Base-by-base conservation (phyloP, 2,329 filamentous ascomycete genomes). In the Arthroderma sp. region DNA sequence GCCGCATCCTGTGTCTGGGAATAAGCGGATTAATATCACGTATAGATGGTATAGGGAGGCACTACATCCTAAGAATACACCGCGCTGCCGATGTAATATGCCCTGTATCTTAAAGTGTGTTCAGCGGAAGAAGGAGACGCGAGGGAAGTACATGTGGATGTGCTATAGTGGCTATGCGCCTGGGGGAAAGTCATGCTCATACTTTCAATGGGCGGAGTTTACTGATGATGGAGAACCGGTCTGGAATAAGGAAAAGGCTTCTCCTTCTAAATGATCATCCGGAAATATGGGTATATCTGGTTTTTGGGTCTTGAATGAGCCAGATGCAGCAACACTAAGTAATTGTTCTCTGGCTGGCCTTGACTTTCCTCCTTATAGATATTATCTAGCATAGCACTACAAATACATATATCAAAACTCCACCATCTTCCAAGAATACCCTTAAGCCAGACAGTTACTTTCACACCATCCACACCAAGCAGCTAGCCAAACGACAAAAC, bases 71-170 rank as follows among this genome's bases (percentile, higher is more conserved):
- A 74, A 71, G 1, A 72, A 75, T 54, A 95, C 85, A 0, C 88
- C 88, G 0, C 76, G 71, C 45, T 98, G 91, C 59, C 72, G 70
- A 31, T 96, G 89, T 55, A 71, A 72, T 0, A 71, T 88, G 3
- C 77, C 85, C 6, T 69, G 70, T 3, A 74, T 80, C 6, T 66
- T 96, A 50, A 72, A 86, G 37, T 87, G 86, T 36, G 85, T 88
- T 10, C 85, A 88, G 65, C 78, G 73, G 57, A 87, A 83, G 63
- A 79, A 74, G 53, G 82, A 83, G 52, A 89, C 78, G 44, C 71
- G 78, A 52, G 88, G 89, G 0, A 72, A 73, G 54, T 94, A 96
- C 59, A 91, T 93, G 64, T 94, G 87, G 86, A 91, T 89, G 83
- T 96, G 91, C 56, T 78, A 94, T 63, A 78, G 78, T 0, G 78